Base-by-base conservation (phyloP, 2,329 filamentous ascomycete species). In the Cryphonectria naterciae region DNA sequence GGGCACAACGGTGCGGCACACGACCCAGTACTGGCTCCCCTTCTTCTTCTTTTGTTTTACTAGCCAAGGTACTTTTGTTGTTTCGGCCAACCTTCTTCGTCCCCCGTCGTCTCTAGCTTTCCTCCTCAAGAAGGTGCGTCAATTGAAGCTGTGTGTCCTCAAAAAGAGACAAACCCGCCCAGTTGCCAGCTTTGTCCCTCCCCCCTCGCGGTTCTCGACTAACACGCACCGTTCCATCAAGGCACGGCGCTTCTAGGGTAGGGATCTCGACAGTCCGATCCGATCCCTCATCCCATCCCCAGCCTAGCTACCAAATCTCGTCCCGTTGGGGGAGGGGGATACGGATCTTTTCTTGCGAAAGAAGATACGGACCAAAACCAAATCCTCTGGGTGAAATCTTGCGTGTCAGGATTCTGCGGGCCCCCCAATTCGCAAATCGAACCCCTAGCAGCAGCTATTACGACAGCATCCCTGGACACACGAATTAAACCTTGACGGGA, bases 381-480 rank as follows among this genome's bases (percentile, higher is more conserved):
- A 28, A 25, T 10, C 11, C 54, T 58, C 64, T 37, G 25, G 5
- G 28, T 52, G 28, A 25, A 43, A 43, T 8, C n/a, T 28, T 32
- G 54, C 54, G 54, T 58, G 54, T 58, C 54, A 58, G 54, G 54
- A 58, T 58, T 35, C 54, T 32, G 54, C 54, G 54, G 54, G 54
- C 25, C 52, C 62, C 43, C 39, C 60, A 56, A 56, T 25, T 19
- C 17, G 7, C 46, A 49, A 15, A 62, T 28, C 41, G 22, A 56
- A 58, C 54, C 54, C 54, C 54, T 58, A 35, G 54, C 67, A 60
- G 39, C 54, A 60, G 39, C 54, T 58, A 58, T 58, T 49, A 49
- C 63, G 63, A 65, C 63, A 49, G 25, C 43, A 65, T 65, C 63
- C 63, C 63, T 65, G 63, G 43, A 49, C 63, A 49, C 41, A 32